A percentile compares a stretch with the other conserved stretches of the same genome.
Conservation (phyloP, 1,284 basidiomycete species). For the Malassezia pachydermatis region DNA sequence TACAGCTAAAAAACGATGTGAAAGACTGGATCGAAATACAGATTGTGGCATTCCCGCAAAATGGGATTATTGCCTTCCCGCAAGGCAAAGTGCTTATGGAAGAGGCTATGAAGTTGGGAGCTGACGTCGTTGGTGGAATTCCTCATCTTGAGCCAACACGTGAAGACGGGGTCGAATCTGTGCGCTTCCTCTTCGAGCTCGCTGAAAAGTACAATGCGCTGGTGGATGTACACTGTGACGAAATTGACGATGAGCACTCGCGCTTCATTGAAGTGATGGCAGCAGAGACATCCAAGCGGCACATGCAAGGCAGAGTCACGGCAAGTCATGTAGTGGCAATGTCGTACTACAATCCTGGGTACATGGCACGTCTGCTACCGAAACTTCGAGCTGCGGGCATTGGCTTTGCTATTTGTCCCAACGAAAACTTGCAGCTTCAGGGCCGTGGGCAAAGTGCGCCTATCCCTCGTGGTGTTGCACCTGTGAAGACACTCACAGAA, state of each 20-base stretch:
- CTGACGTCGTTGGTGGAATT: conserved; percentile 2
- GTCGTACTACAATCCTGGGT: conserved; percentile 4
- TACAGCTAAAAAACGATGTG: not conserved
- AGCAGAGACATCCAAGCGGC: not conserved
- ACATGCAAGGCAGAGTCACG: conserved; percentile 1
- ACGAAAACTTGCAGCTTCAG: conserved; percentile 6
- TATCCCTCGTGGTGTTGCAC: not conserved
- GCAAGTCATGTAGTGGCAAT: conserved; percentile 4
- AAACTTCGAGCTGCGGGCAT: not conserved
- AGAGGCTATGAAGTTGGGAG: not conserved
- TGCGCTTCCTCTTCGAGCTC: conserved; percentile 1
- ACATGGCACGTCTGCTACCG: not conserved
- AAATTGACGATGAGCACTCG: conserved; percentile 4
- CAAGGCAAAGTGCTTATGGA: not conserved
- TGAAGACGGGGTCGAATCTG: conserved; percentile 1
- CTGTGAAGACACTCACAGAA: not conserved
- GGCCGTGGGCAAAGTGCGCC: not conserved
- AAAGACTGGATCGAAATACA: not conserved
- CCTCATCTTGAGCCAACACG: conserved; percentile 4
- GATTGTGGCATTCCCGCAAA: conserved; percentile 2
- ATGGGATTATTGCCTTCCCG: not conserved
- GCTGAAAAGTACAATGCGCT: conserved; percentile 5
- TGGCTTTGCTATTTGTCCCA: conserved; percentile 1
- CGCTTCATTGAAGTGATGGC: conserved; percentile 4
- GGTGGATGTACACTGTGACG: conserved; percentile 4